Conservation (phyloP, 164 flowering plant species). For the Hamamelis virginiana region DNA sequence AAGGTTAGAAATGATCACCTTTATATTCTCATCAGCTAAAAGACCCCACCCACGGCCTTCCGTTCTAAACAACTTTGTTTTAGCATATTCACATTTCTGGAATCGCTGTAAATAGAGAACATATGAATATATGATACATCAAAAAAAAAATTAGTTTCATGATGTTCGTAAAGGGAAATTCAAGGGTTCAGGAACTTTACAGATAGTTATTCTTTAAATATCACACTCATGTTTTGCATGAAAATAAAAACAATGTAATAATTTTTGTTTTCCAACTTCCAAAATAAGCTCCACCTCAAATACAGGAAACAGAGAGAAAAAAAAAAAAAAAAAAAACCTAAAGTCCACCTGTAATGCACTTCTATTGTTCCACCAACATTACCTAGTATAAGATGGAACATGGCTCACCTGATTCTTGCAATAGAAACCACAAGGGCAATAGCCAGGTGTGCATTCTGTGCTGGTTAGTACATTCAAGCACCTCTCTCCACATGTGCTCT, state of each 20-base stretch:
- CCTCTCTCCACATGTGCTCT: conserved; percentile 81
- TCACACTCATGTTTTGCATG: neutral
- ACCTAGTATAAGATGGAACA: neutral
- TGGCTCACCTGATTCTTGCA: conserved; percentile 83
- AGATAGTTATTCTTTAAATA: no score
- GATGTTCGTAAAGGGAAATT: neutral
- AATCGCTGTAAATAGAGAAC: conserved; percentile 57
- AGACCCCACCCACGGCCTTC: conserved; percentile 98
- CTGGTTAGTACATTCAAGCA: conserved; percentile 86
- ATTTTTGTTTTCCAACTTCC: neutral
- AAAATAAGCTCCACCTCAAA: no score
- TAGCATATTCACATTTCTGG: conserved; percentile 82
- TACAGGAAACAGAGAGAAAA: no score
- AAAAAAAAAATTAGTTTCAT: neutral
- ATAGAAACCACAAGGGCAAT: conserved; percentile 63
- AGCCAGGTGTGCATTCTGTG: conserved; percentile 91
- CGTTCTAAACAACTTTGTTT: conserved; percentile 68
- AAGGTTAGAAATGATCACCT: conserved; percentile 43
- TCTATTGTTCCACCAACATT: no score
- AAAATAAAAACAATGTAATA: neutral
- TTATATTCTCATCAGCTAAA: conserved; percentile 74
- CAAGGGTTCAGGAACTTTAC: neutral
- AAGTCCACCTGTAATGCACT: no score
- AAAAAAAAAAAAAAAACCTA: no score
- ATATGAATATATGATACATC: conserved; percentile 3